Base-by-base conservation (phyloP, 345 rosid genomes). In the Brassica incana region DNA sequence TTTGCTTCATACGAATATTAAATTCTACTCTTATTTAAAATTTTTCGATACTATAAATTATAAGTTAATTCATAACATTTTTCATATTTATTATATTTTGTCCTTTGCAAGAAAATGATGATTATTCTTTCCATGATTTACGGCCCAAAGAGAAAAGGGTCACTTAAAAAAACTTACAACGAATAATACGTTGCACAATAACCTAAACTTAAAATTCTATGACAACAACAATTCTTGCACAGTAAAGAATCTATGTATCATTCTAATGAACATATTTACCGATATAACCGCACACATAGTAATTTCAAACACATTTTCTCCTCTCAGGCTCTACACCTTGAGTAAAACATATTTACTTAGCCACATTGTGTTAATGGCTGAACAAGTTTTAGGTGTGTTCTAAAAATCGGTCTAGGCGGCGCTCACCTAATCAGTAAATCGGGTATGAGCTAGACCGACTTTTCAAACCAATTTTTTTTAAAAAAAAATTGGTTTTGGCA, bases 191-290 rank as follows among this genome's bases (percentile, higher is more conserved):
- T 35, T 35, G 38, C 67, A 58, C 45, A 48, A 48, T 48, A 77
- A 16, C 50, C 72, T 43, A 48, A 74, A 45, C 16, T 50, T 20
- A 65, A 63, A 58, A 58, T 52, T 76, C n/a, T 27, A 14, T 5
- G 80, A 68, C 64, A 50, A 77, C 25, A 77, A 69, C 36, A 61
- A 69, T 29, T 32, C 8, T 40, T 67, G 2, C 9, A 16, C 48
- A 29, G 14, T 18, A 76, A 67, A 29, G 74, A 69, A 68, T 15
- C 27, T 64, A 77, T 8, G 18, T 70, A 62, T 62, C 75, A 60
- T 20, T 70, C 54, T 36, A 35, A 43, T 69, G 54, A 77, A 69
- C 63, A 43, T 60, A 69, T 60, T 14, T 69, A 43, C 50, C 50
- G 11, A 43, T 10, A 10, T 43, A 43, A 10, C 50, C n/a, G 50